Conservation (phyloP, 1,284 basidiomycete genomes). For the Cryptococcus floricola region DNA sequence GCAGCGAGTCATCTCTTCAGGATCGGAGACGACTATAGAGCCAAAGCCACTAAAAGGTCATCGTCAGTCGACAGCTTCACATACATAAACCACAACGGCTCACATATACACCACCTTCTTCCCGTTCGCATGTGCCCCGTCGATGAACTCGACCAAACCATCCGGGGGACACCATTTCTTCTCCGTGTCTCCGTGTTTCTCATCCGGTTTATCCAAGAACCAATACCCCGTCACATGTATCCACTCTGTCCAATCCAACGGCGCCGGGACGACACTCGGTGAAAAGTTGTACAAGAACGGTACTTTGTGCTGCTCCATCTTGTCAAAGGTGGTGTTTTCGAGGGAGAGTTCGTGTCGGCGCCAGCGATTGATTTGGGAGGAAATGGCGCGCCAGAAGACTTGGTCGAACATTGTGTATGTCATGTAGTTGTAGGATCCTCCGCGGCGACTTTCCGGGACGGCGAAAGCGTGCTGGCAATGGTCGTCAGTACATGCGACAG, state of each 20-base stretch:
- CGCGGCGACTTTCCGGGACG: constrained; percentile 89
- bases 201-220: constrained; percentile 88
- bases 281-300: constrained; percentile 98
- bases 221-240: constrained; percentile 94
- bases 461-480: constrained; percentile 74
- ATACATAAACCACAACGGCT: constrained; percentile 2
- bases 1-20: constrained; percentile 81
- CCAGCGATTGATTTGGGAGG: constrained; percentile 94
- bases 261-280: constrained; percentile 78
- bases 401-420: constrained; percentile 75
- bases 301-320: constrained; percentile 88
- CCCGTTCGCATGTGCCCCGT: constrained; percentile 62
- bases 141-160: constrained; percentile 76
- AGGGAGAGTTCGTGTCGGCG: constrained; percentile 73
- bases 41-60: constrained; percentile 66
- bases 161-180: constrained; percentile 79
- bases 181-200: constrained; percentile 53
- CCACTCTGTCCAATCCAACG: constrained; percentile 97
- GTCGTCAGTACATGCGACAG: background rate
- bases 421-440: constrained; percentile 97
- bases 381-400: constrained; percentile 92
- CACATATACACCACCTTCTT: constrained; percentile 92
- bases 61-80: constrained; percentile 3
- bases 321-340: constrained; percentile 77
- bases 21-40: constrained; percentile 96